Evolutionary conservation across 2,329 filamentous ascomycete species (phyloP).

Genomic region (Aspergillus luchuensis): DNA sequence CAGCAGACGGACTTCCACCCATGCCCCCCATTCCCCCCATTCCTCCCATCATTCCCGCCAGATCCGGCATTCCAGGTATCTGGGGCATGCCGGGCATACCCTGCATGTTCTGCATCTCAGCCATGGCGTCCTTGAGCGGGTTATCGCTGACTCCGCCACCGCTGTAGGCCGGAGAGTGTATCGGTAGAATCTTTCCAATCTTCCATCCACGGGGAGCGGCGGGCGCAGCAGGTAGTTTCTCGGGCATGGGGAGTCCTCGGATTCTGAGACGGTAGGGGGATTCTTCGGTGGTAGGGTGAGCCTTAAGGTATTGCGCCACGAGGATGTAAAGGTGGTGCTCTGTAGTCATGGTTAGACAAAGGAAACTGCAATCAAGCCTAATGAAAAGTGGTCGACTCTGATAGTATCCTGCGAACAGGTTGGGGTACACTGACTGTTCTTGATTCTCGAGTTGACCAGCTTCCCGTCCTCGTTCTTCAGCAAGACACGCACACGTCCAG

Average conservation of each 20-base stretch:
- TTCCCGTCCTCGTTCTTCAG: slow-evolving; percentile 61
- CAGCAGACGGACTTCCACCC: slow-evolving; percentile 34
- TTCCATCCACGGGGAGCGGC: slow-evolving; percentile 89
- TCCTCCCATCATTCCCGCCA: slow-evolving; percentile 56
- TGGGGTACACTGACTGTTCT: slow-evolving; percentile 61
- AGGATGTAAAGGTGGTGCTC: slow-evolving; percentile 86
- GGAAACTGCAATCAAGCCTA: not conserved
- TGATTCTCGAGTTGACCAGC: slow-evolving; percentile 55
- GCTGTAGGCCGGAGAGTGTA: slow-evolving; percentile 84
- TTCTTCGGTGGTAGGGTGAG: slow-evolving; percentile 74
- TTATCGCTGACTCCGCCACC: slow-evolving; percentile 95
- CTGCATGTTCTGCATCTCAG: slow-evolving; percentile 70
- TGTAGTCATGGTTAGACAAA: slow-evolving; percentile 16
- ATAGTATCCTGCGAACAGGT: not conserved
- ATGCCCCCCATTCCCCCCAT: slow-evolving; percentile 46
- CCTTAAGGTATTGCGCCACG: slow-evolving; percentile 73
- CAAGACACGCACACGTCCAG: slow-evolving; percentile 80
- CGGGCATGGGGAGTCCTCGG: slow-evolving; percentile 68
- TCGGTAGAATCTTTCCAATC: slow-evolving; percentile 78
- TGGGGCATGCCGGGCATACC: slow-evolving; percentile 47
- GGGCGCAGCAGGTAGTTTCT: slow-evolving; percentile 69
- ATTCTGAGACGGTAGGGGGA: slow-evolving; percentile 72
- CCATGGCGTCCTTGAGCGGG: slow-evolving; percentile 95
- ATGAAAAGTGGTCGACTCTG: not conserved
- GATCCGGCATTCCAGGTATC: slow-evolving; percentile 52